These are phyloP conservation scores for Nitzschia sp. DNA, from an alignment of 108 stramenopile species.

Conservation along the genomic window DNA sequence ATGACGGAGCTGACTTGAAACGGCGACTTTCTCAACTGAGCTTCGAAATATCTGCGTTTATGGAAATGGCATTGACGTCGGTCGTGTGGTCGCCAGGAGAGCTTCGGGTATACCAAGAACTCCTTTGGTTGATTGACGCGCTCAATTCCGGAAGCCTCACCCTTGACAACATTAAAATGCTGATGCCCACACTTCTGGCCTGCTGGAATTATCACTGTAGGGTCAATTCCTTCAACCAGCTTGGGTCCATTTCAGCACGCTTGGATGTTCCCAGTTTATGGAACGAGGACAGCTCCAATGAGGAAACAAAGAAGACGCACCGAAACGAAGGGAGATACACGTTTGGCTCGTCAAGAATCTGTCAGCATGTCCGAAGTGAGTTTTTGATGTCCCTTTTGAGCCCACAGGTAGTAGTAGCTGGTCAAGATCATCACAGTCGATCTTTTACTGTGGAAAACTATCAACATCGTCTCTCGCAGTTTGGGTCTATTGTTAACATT, in stretches of 20 bases:
- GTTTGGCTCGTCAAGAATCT: slow-evolving; percentile 22
- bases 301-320: background rate
- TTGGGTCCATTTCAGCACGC: slow-evolving; percentile 38
- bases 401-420: slow-evolving; percentile 16
- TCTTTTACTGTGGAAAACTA: slow-evolving; percentile 78
- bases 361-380: slow-evolving; percentile 29
- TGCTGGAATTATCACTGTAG: slow-evolving; percentile 48
- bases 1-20: background rate
- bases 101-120: slow-evolving; percentile 80
- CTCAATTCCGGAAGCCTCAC: slow-evolving; percentile 27
- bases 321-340: background rate
- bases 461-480: slow-evolving; percentile 54
- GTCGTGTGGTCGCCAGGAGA: slow-evolving; percentile 58
- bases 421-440: background rate
- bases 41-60: slow-evolving; percentile 36
- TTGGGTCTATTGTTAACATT: slow-evolving; percentile 16
- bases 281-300: slow-evolving; percentile 26
- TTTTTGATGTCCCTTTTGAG: slow-evolving; percentile 28
- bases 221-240: slow-evolving; percentile 60
- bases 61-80: slow-evolving; percentile 33
- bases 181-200: slow-evolving; percentile 52
- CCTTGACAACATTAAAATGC: slow-evolving; percentile 40
- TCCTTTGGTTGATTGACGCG: slow-evolving; percentile 77
- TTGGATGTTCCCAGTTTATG: slow-evolving; percentile 61
- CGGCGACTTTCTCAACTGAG: background rate